Evolutionary conservation across 805 yeast species (phyloP).

Genomic region (Myxozyma udenii): DNA sequence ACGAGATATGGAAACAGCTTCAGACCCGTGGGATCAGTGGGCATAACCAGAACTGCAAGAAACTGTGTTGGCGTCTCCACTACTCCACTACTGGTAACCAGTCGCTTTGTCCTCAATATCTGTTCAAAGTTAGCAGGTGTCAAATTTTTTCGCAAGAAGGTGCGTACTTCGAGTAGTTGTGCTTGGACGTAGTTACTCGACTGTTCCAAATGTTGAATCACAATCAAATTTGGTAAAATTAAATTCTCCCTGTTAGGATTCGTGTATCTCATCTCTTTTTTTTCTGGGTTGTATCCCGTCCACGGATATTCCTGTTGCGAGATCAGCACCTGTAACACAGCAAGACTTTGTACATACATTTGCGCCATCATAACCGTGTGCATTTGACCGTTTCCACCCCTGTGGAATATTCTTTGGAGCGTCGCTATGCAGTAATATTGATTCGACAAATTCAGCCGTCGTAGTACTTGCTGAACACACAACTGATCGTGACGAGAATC

Average conservation of each 20-base stretch:
- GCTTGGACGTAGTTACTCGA: conserved; percentile 26
- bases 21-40: background rate
- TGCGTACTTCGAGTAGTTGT: conserved; percentile 20
- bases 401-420: too few relatives aligned
- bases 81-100: conserved; percentile 12
- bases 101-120: conserved; percentile 16
- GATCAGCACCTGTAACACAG: too few relatives aligned
- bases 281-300: background rate
- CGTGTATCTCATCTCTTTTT: too few relatives aligned
- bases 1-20: conserved; percentile 24
- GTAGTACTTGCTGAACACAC: conserved; percentile 15
- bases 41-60: conserved; percentile 16
- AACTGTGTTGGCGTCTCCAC: conserved; percentile 15
- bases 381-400: too few relatives aligned
- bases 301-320: conserved; percentile 9
- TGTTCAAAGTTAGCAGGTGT: background rate
- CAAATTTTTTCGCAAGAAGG: background rate
- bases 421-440: too few relatives aligned
- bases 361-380: too few relatives aligned
- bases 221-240: conserved; percentile 15
- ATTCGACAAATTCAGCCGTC: conserved; percentile 20
- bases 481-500: conserved; percentile 15
- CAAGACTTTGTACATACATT: too few relatives aligned
- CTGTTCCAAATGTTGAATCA: conserved; percentile 18
- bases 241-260: background rate